These are phyloP conservation scores for Tetraselmis striata DNA, from an alignment of 139 green algal genomes.

Conservation along the genomic window DNA sequence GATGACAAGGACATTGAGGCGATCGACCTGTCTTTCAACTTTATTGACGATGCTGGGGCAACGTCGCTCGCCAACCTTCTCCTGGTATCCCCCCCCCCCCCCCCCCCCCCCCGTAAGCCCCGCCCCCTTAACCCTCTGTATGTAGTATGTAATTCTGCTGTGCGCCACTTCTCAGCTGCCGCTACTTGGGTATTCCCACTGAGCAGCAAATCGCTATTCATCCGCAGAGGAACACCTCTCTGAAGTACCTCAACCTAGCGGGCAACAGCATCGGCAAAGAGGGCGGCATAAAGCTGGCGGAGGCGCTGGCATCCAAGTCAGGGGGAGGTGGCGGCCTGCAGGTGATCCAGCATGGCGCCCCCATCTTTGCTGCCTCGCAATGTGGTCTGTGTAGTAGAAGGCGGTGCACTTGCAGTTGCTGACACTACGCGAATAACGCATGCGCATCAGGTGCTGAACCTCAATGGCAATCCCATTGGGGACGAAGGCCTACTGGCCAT, in stretches of 20 bases:
- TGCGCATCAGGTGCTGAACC: conserved; percentile 22
- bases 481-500: conserved; percentile 34
- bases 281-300: conserved; percentile 19
- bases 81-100: too few relatives aligned
- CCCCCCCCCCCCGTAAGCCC: too few relatives aligned
- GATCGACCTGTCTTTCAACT: conserved; percentile 39
- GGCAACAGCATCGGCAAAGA: conserved; percentile 33
- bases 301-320: conserved; percentile 12
- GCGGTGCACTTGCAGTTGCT: too few relatives aligned
- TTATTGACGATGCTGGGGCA: conserved; percentile 33
- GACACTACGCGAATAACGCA: conserved; percentile 10
- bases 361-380: too few relatives aligned
- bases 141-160: too few relatives aligned
- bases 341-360: neutral
- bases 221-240: conserved; percentile 18
- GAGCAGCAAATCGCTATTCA: too few relatives aligned
- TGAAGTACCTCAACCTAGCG: conserved; percentile 32
- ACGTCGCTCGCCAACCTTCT: conserved; percentile 1
- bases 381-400: too few relatives aligned
- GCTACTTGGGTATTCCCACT: too few relatives aligned
- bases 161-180: too few relatives aligned
- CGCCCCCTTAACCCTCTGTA: too few relatives aligned
- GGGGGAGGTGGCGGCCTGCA: neutral
- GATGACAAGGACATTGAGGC: conserved; percentile 18
- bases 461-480: conserved; percentile 38